Base-by-base conservation (phyloP, 2,329 filamentous ascomycete species). In the Trichoderma gracile region DNA sequence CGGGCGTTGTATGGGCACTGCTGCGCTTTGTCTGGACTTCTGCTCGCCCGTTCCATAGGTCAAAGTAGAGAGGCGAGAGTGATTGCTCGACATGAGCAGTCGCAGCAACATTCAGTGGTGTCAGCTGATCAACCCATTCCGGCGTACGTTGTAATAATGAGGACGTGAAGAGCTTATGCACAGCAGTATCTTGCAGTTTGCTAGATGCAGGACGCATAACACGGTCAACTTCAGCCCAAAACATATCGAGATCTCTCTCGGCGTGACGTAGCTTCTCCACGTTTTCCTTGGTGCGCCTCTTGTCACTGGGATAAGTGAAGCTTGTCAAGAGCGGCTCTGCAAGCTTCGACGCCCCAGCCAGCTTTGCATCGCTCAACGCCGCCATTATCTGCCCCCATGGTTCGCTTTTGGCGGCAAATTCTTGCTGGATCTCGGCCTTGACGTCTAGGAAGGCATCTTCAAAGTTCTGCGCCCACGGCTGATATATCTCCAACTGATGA, bases 191-290 rank as follows among this genome's bases (percentile, higher is more conserved):
- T 10, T 19, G 10, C 66, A 65, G 1, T 6, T 15, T 9, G 67
- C 63, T 3, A 75, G 27, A 1, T 69, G 2, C 14, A 46, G 55
- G 25, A 21, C 8, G n/a, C n/a, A 21, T 46, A 3, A 46, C 19
- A 21, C 9, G 5, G 19, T 69, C 65, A 12, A 68, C 25, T 3
- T 9, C 47, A 7, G 49, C 27, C 67, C 67, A 68, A 7, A 68
- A 68, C 1, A 1, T 33, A 21, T 68, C 67, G 14, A 65, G 74
- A 30, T 78, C 75, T 0, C 46, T 30, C 71, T 87, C 84, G 0
- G 84, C 82, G 2, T 52, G 67, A 12, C 78, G 76, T 75, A 0
- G 71, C 69, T 6, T 79, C 75, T 0, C 80, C 74, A 21, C 77
- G 84, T 17, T 79, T 76, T 21, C 43, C 3, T 46, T 21, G 12